Evolutionary conservation across 352 stramenopile genomes (phyloP), one percentile per base, ranked within the genome.

Genomic region (Pythium rishiriense): DNA sequence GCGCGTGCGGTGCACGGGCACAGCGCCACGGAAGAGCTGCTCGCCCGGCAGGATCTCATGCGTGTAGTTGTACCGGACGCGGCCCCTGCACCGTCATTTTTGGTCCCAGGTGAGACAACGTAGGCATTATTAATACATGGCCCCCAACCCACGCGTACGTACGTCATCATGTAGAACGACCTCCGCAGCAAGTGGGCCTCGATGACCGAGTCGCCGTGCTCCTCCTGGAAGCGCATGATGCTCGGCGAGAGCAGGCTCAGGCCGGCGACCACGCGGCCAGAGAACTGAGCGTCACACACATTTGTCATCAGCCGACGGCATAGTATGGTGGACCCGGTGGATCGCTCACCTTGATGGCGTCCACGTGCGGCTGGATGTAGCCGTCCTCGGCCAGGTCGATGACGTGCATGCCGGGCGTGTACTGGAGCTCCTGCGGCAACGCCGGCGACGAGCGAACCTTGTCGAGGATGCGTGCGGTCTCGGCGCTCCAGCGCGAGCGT

Each of bases 141-240:
- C n/a, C n/a, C n/a, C n/a, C n/a, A n/a, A n/a, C n/a, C n/a, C n/a
- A n/a, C 31, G 31, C 31, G 11, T 37, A 72, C 74, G 66, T 78
- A 90, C 81, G 83, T 92, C 84, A 95, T 93, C 79, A 91, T 86
- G 74, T 95, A 95, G 68, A 95, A 85, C 43, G 84, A 95, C 46
- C 86, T 81, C 31, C 81, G 86, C 26, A 76, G 76, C 49, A 95
- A 58, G 47, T 80, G 77, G 0, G 79, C 79, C 41, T 95, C 81
- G 28, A 95, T 74, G 47, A 86, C 37, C 24, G 80, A 89, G 51
- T 87, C 70, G 47, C 83, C 81, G 46, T 91, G 70, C 65, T 95
- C 83, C 62, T 95, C 83, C 42, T 91, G 79, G 70, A 93, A 93
- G 21, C 86, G 72, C 86, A 95, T 95, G 64, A 95, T 91, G 45